Evolutionary conservation across 164 flowering plant genomes (phyloP), one percentile per base, ranked within the genome.

Genomic region (Euptelea pleiosperma): DNA sequence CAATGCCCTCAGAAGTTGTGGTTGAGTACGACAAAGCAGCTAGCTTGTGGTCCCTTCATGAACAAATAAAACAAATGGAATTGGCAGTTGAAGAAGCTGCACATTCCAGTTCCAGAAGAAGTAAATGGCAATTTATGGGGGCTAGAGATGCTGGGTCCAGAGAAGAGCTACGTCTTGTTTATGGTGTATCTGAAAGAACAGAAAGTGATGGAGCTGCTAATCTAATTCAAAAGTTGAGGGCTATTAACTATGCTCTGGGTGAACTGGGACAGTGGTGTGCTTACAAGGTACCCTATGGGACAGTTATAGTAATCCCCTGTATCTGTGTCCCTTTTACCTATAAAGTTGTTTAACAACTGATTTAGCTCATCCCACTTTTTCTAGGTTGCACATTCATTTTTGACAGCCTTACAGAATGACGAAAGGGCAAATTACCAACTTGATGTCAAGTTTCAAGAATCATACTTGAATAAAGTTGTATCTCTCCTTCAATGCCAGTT

Each of bases 261-360:
- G 99, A 93, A 69, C 82, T 93, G 44, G 99, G 99, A 43, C 99
- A 93, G 69, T 93, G 99, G 97, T 93, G 99, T 77, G 99, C 99
- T 62, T 93, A 73, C 67, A 90, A 86, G 96, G 99, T 93, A 74
- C 10, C 36, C 11, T 29, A 26, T 57, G 18, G 46, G 52, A 6
- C 15, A 47, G 7, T 26, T 29, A 30, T 60, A 10, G 31, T 18
- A 15, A 21, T 45, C 15, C 12, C 6, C 28, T 37, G 6, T 52
- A 37, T 43, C 16, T 33, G 48, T 26, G 31, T 50, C 10, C 57
- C 49, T 18, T 35, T 29, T 52, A 21, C 34, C 8, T 16, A 18
- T 40, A 33, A n/a, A 25, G 26, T 19, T 62, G 11, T 56, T n/a
- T 35, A 44, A 51, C 24, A 15, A 47, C 25, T 60, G 14, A 58